Evolutionary conservation across 495 filamentous ascomycete species (phyloP).

Genomic region (Neurospora cerealis): DNA sequence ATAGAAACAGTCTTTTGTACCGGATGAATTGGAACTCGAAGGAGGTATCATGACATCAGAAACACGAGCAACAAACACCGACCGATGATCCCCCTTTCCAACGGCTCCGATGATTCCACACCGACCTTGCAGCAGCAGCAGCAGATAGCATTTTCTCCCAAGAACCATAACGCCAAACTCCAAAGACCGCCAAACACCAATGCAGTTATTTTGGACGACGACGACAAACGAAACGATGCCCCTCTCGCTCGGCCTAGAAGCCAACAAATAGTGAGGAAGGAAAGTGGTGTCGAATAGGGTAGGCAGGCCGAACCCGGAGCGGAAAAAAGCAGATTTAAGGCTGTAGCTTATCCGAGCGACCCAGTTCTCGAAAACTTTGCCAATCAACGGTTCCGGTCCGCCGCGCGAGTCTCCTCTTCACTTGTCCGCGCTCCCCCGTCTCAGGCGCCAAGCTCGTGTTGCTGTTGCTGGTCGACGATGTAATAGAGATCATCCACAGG

Average conservation of each 20-base stretch:
- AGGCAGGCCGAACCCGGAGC: background rate
- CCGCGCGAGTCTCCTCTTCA: background rate
- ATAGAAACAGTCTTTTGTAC: background rate
- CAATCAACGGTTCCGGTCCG: background rate
- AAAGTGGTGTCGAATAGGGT: background rate
- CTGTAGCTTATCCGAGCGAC: background rate
- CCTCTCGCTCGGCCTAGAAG: background rate
- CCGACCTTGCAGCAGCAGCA: background rate
- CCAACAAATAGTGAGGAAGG: background rate
- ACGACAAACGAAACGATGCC: background rate
- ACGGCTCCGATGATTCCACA: background rate
- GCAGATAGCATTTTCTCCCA: background rate
- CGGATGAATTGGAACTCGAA: background rate
- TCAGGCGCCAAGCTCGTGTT: background rate
- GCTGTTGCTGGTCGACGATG: background rate
- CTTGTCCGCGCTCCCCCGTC: background rate
- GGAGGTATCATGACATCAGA: background rate
- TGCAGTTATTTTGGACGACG: background rate
- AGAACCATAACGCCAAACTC: background rate
- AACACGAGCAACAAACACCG: background rate
- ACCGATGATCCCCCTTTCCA: background rate
- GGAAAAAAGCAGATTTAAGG: background rate
- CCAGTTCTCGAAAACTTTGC: background rate
- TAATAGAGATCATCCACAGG: background rate
- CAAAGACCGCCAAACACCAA: background rate